phyloP scores from a whole-genome alignment of 2,329 filamentous ascomycete genomes.

The Alternaria rosae region DNA sequence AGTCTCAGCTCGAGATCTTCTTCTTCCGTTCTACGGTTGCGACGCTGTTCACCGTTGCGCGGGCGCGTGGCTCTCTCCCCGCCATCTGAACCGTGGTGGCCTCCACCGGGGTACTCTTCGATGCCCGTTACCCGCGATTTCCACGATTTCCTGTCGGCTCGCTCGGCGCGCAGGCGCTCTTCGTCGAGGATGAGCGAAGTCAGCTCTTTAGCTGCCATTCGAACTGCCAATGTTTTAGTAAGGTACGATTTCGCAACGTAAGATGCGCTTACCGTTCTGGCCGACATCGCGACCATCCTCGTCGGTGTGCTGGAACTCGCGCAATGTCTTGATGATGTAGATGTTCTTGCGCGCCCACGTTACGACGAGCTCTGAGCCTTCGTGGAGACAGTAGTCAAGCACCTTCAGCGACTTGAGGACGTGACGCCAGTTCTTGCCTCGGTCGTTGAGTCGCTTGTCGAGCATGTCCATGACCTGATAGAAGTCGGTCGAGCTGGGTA shows the following conservation, averaged over 20 bases:
- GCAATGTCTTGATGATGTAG: conserved; percentile 97
- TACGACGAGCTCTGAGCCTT: conserved; percentile 94
- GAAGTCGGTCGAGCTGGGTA: conserved; percentile 85
- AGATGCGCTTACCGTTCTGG: conserved; percentile 78
- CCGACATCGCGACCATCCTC: conserved; percentile 96
- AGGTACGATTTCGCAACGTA: not conserved
- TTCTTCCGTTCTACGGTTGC: conserved; percentile 73
- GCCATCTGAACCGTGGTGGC: conserved; percentile 39
- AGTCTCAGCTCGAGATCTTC: conserved; percentile 85
- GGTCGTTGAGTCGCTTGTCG: conserved; percentile 97
- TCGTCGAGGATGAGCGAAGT: conserved; percentile 92
- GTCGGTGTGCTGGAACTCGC: conserved; percentile 96
- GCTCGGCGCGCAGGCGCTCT: conserved; percentile 86
- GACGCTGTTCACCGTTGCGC: conserved; percentile 44
- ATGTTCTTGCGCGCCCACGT: conserved; percentile 98
- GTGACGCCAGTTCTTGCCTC: conserved; percentile 99
- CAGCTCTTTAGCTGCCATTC: conserved; percentile 93
- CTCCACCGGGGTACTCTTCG: conserved; percentile 73
- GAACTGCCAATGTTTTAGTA: conserved; percentile 66
- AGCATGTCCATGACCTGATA: conserved; percentile 99
- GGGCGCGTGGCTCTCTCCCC: conserved; percentile 52
- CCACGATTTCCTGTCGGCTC: conserved; percentile 91
- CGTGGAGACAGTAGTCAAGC: conserved; percentile 95
- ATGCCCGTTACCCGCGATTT: conserved; percentile 95
- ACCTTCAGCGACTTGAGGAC: conserved; percentile 98